Evolutionary conservation across 805 yeast species (phyloP).

Genomic region (Diddensiella caesifluorescens): DNA sequence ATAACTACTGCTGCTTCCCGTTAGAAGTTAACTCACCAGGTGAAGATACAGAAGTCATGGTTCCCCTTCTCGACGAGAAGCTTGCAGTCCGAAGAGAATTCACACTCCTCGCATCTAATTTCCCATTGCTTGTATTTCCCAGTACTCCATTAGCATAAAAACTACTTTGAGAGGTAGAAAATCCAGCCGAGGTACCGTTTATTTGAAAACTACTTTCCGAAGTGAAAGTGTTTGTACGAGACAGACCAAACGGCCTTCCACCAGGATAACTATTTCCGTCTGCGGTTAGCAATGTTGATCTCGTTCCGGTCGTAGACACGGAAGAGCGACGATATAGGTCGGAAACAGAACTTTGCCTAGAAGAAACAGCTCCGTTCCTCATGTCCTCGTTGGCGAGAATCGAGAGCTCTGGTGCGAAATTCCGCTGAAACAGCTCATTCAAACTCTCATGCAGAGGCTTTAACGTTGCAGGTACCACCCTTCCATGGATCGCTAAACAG

Average conservation of each 20-base stretch:
- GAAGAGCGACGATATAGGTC: neutral
- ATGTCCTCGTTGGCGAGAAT: conserved; percentile 7
- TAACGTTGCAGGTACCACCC: conserved; percentile 51
- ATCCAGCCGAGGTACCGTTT: neutral
- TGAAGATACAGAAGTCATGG: neutral
- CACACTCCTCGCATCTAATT: neutral
- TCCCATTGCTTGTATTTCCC: no score
- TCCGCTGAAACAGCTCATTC: conserved; percentile 55
- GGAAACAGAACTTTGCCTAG: neutral
- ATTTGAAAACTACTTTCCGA: neutral
- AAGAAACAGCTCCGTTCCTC: neutral
- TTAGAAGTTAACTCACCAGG: neutral
- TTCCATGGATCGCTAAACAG: conserved; percentile 65
- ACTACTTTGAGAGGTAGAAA: neutral
- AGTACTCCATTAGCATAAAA: neutral
- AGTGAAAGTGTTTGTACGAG: neutral
- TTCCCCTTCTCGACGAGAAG: conserved; percentile 2
- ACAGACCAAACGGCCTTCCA: neutral
- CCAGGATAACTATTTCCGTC: neutral
- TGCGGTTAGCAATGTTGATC: neutral
- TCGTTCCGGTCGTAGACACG: neutral
- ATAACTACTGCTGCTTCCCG: no score
- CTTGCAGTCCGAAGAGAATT: conserved; percentile 1
- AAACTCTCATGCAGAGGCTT: conserved; percentile 63
- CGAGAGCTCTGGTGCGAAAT: conserved; percentile 60